Percentiles rank a stretch among this genome's conserved stretches.
Conservation (phyloP, 2,329 filamentous ascomycete species). For the Fusarium sp. region DNA sequence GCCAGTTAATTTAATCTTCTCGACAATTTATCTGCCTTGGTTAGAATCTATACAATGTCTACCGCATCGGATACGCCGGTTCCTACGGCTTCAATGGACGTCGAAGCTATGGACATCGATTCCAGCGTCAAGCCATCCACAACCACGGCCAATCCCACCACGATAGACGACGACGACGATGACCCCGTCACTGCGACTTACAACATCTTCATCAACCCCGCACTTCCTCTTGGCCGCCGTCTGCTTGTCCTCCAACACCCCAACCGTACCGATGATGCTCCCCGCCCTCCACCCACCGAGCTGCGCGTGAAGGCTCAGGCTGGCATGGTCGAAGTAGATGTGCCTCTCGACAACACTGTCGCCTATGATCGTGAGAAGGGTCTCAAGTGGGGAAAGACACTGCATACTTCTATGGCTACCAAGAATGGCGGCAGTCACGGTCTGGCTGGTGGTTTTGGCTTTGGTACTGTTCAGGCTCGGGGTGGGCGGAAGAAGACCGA, state of each 20-base stretch:
- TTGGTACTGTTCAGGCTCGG: slow-evolving; percentile 63
- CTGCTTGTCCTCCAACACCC: slow-evolving; percentile 91
- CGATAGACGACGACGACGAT: slow-evolving; percentile 53
- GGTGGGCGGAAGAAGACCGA: slow-evolving; percentile 56
- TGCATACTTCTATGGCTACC: slow-evolving; percentile 71
- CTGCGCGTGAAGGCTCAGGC: slow-evolving; percentile 85
- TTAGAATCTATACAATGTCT: slow-evolving; percentile 19
- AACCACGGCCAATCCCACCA: slow-evolving; percentile 17
- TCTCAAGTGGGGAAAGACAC: slow-evolving; percentile 82
- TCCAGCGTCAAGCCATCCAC: slow-evolving; percentile 28
- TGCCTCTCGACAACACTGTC: slow-evolving; percentile 78
- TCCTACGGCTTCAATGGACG: slow-evolving; percentile 37
- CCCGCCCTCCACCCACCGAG: slow-evolving; percentile 70
- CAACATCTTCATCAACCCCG: slow-evolving; percentile 87
- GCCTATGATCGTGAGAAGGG: slow-evolving; percentile 90
- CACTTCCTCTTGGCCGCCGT: slow-evolving; percentile 71
- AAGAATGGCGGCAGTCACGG: slow-evolving; percentile 77
- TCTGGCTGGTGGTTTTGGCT: slow-evolving; percentile 79
- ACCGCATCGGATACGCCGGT: slow-evolving; percentile 22
- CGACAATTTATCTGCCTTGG: background rate
- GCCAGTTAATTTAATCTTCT: fast-evolving
- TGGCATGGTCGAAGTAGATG: slow-evolving; percentile 91
- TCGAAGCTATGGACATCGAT: slow-evolving; percentile 43
- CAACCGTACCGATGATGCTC: slow-evolving; percentile 74
- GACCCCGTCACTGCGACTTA: slow-evolving; percentile 83